Base-by-base conservation (phyloP, 1,284 basidiomycete genomes). In the Erythrobasidium hasegawianum region DNA sequence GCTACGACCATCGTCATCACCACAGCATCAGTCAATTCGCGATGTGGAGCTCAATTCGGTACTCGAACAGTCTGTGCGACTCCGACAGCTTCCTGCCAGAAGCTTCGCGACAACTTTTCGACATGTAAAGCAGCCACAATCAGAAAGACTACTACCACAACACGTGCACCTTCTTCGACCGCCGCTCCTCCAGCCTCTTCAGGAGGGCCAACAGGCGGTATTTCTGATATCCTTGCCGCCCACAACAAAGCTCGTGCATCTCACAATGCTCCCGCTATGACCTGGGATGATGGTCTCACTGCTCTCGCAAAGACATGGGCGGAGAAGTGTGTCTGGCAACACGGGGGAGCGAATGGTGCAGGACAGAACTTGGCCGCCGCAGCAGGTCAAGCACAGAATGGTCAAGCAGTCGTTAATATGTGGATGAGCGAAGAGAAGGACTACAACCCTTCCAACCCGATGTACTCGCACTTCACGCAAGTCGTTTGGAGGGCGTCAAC, bases 401-500 rank as follows among this genome's bases (percentile, higher is more conserved):
- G 62, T 24, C 62, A 65, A 22, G 39, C 40, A 9, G 38, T 26
- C 20, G 62, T 65, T 0, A 38, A 61, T 29, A 40, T 41, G 2
- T 67, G 65, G 65, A 59, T 59, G 65, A 26, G 24, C 13, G 65
- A 67, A 50, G 65, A 67, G 43, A 40, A 13, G 3, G 57, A 67
- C 40, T 67, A 67, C 52, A 33, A 60, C 58, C 57, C 57, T 22
- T 10, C 38, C 18, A 67, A 57, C 24, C 65, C 65, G 9, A 56
- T 18, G 2, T 67, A 56, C 45, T 67, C 65, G 5, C 65, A 67
- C 53, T 67, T 60, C 27, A 67, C 65, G n/a, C 57, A 59, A 27
- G 57, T 67, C 40, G 65, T 67, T 16, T 67, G 65, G 65, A 67
- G 60, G 52, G 27, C 40, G 24, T 52, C 65, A 7, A 67, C 49